A percentile compares a stretch with the other conserved stretches of the same genome.
Conservation (phyloP, 2,329 filamentous ascomycete genomes). For the Daldinia sp. region DNA sequence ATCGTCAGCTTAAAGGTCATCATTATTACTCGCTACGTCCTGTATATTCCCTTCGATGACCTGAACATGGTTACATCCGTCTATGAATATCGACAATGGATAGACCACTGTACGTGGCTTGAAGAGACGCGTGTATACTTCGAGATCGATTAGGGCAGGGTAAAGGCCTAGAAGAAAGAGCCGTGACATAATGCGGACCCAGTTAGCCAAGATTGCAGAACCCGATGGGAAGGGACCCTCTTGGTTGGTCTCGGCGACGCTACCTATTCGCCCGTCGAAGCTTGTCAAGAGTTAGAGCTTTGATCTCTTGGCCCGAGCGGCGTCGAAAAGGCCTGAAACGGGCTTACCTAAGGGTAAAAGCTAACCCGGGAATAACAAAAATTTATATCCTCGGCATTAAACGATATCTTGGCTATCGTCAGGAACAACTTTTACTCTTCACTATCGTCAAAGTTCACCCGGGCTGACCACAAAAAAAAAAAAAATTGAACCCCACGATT, state of each 20-base stretch:
- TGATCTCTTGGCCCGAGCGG: slow-evolving; percentile 19
- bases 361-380: slow-evolving; percentile 24
- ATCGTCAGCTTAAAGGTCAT: not conserved
- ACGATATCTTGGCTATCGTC: slow-evolving; percentile 1
- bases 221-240: slow-evolving; percentile 1
- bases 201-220: slow-evolving; percentile 7
- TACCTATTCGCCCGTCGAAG: slow-evolving; percentile 15
- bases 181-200: slow-evolving; percentile 3
- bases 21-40: not conserved
- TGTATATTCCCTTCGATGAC: not conserved
- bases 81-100: not conserved
- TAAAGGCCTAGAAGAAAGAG: not conserved
- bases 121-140: not conserved
- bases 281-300: not conserved
- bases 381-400: slow-evolving; percentile 28
- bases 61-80: not conserved
- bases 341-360: slow-evolving; percentile 19
- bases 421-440: slow-evolving; percentile 12
- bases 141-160: not conserved
- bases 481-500: not conserved
- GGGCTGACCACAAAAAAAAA: not conserved
- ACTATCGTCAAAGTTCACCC: slow-evolving; percentile 12
- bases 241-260: slow-evolving; percentile 14
- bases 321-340: slow-evolving; percentile 12
- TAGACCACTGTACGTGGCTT: not conserved